phyloP scores from a whole-genome alignment of 2,329 filamentous ascomycete genomes.

The Chaetomium globosum region DNA sequence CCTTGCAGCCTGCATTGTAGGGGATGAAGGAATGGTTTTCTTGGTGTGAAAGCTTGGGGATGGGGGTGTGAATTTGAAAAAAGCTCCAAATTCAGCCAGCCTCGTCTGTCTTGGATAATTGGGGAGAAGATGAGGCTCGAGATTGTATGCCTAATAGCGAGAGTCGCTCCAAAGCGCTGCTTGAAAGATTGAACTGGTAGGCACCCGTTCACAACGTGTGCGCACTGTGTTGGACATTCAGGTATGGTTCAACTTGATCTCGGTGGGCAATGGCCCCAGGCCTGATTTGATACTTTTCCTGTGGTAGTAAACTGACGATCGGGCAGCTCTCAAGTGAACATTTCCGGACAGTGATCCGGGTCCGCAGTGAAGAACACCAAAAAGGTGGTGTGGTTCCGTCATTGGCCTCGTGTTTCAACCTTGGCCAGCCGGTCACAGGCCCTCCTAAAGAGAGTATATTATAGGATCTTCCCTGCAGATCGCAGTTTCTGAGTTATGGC shows the following conservation, averaged over 20 bases:
- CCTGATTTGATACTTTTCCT: neutral
- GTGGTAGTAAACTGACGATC: neutral
- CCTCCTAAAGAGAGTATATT: neutral
- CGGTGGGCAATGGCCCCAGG: neutral
- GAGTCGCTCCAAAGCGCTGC: neutral
- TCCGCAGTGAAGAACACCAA: neutral
- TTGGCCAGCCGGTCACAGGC: neutral
- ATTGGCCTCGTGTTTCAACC: slow-evolving; percentile 8
- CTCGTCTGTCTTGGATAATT: neutral
- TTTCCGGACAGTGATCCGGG: neutral
- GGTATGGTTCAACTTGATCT: neutral
- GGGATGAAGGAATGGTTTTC: neutral
- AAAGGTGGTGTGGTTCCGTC: neutral
- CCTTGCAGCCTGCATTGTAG: neutral
- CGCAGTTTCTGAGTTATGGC: neutral
- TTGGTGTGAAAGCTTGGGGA: neutral
- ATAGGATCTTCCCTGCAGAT: neutral
- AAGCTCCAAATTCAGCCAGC: neutral
- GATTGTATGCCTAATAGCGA: neutral
- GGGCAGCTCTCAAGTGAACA: neutral
- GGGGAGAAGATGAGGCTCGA: neutral
- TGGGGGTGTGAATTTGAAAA: neutral
- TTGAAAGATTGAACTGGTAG: neutral
- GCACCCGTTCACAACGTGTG: neutral
- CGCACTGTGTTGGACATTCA: neutral